Base-by-base conservation (phyloP, 371 early-diverging fungal species). In the Chytridium lagenaria region DNA sequence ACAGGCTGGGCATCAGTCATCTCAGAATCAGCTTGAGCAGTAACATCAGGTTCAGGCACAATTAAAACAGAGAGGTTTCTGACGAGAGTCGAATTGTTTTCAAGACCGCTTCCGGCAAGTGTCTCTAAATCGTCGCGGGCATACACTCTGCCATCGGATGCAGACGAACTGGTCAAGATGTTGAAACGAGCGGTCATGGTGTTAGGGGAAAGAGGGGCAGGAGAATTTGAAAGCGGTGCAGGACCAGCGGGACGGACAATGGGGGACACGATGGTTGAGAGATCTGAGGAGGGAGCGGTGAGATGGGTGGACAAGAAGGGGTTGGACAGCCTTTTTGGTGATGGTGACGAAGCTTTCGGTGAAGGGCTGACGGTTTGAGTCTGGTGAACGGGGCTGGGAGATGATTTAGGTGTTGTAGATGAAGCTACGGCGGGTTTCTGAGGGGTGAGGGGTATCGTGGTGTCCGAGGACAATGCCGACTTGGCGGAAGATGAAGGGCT, bases 121-220 rank as follows among this genome's bases (percentile, higher is more conserved):
- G 55, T 55, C 55, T 55, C 55, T 7, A 55, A 26, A 28, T 55
- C 55, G 26, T 55, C 55, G 16, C 55, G 10, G 23, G 55, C 55
- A 55, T 16, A 55, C 16, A 26, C 10, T 26, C 26, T 55, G 55
- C 23, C 55, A 7, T 16, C 55, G 30, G 26, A 5, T 7, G 16
- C 55, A 23, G 55, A 7, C 5, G 16, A 10, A 7, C 12, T 12
- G 23, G 55, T 55, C 23, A 55, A 5, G 16, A 55, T 55, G 55
- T 7, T 55, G 16, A 55, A 55, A 7, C 55, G 10, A 10, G 10
- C 16, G 30, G 55, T 26, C 23, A 55, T 55, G 16, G 55, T 55
- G 26, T 55, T 55, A 26, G 55, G 55, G 26, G 55, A 55, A 7
- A 55, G 55, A 16, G 55, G 55, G 5, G 10, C 16, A 10, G 55